Base-by-base conservation (phyloP, 2,329 filamentous ascomycete species). In the Helotiales sp. region DNA sequence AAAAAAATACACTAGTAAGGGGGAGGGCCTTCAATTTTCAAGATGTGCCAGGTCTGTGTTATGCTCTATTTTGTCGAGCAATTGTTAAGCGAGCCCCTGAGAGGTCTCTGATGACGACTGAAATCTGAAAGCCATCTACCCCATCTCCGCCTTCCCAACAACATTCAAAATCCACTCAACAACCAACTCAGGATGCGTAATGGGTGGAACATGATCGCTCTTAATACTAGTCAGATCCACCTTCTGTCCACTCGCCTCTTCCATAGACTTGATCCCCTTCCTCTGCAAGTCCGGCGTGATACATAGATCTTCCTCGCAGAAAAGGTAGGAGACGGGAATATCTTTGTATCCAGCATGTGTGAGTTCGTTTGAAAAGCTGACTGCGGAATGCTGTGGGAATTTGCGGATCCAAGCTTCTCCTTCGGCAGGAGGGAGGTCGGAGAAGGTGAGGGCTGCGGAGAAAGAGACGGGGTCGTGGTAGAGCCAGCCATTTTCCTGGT, bases 291-390 rank as follows among this genome's bases (percentile, higher is more conserved):
- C 65, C 0, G 77, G 71, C 1, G 72, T 55, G n/a, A 83, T 71
- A n/a, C 73, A 69, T 11, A 61, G 11, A 65, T 83, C 80, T 0
- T 76, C 67, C 52, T 79, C 77, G 45, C 78, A 79, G 13, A 82
- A 1, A 8, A 83, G 70, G 65, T 79, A 83, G 0, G 78, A 81
- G 2, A 79, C 78, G 0, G 78, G 78, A 1, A 81, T 72, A 40
- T 82, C 75, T 63, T 78, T 79, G 67, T 81, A 83, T 0, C 79
- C 80, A 1, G 77, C 66, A 69, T 82, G 75, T 1, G 78, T 80
- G 47, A 83, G 67, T 2, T 72, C 68, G 22, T 74, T 74, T 0
- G 52, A 63, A 67, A 82, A 82, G 52, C 74, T 77, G 11, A 73
- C 64, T 8, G 73, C 68, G 0, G 78, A 80, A 57, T 83, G 81